Conservation (phyloP, 2,329 filamentous ascomycete species). For the Pochonia chlamydosporia region DNA sequence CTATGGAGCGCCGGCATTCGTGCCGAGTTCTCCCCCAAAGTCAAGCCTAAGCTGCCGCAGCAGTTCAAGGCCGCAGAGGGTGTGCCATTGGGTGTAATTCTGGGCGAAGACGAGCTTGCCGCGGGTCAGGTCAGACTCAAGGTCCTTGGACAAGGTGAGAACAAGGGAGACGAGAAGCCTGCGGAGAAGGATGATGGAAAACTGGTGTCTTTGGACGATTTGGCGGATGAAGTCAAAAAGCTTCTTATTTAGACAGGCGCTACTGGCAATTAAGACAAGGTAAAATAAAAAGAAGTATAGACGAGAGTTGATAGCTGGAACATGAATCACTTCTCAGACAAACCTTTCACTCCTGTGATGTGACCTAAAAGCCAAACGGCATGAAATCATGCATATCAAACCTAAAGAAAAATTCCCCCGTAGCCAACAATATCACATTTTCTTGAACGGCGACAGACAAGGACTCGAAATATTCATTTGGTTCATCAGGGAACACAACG, state of each 20-base stretch:
- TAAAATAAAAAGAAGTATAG: neutral
- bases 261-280: neutral
- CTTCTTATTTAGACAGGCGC: conserved; percentile 10
- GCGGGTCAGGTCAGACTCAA: conserved; percentile 84
- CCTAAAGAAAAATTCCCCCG: no score
- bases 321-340: neutral
- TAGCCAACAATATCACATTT: neutral
- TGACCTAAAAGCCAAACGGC: no score
- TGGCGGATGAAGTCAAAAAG: conserved; percentile 57
- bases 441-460: neutral
- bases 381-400: no score
- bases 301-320: neutral
- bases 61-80: conserved; percentile 93
- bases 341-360: no score
- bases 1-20: conserved; percentile 80
- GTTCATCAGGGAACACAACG: neutral
- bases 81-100: conserved; percentile 79
- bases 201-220: conserved; percentile 57
- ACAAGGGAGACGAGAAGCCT: conserved; percentile 72
- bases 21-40: conserved; percentile 85
- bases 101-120: conserved; percentile 85
- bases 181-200: conserved; percentile 82
- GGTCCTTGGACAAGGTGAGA: conserved; percentile 66
- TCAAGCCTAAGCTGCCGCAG: conserved; percentile 79
- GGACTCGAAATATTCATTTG: no score